phyloP scores from a whole-genome alignment of 345 rosid genomes.

The Gossypium arboreum region DNA sequence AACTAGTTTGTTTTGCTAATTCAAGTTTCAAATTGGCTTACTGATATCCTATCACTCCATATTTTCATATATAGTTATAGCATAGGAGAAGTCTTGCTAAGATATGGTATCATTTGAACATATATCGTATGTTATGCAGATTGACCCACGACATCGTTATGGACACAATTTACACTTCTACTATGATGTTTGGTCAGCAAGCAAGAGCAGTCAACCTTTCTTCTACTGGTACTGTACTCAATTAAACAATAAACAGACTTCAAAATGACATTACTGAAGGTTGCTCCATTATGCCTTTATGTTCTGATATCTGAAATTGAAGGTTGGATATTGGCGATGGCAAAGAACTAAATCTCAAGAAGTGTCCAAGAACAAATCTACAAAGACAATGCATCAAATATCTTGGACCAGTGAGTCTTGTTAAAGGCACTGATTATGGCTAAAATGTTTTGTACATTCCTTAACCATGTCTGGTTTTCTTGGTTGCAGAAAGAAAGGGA shows the following conservation, averaged over 20 bases:
- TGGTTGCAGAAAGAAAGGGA: constrained; percentile 58
- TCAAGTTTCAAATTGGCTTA: not conserved
- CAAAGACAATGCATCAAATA: constrained; percentile 56
- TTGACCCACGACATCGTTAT: constrained; percentile 83
- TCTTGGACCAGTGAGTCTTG: constrained; percentile 61
- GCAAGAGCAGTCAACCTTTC: constrained; percentile 67
- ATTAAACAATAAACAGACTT: not conserved
- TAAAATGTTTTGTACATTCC: not conserved
- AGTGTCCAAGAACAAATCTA: constrained; percentile 40
- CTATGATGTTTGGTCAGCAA: constrained; percentile 63
- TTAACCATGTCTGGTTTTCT: not conserved
- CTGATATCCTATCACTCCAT: not conserved
- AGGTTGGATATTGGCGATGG: constrained; percentile 83
- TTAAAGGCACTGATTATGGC: not conserved
- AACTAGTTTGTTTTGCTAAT: not conserved
- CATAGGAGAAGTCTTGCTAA: not conserved
- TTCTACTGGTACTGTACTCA: constrained; percentile 56
- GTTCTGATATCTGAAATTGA: constrained; percentile 24
- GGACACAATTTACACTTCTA: constrained; percentile 86
- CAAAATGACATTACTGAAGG: not conserved
- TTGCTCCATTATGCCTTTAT: not conserved
- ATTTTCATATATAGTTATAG: not conserved
- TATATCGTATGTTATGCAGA: constrained; percentile 28
- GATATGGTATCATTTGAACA: not conserved
- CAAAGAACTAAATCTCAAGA: constrained; percentile 53